phyloP scores from a whole-genome alignment of 495 filamentous ascomycete genomes.

The Hypoxylon subgilvum region DNA sequence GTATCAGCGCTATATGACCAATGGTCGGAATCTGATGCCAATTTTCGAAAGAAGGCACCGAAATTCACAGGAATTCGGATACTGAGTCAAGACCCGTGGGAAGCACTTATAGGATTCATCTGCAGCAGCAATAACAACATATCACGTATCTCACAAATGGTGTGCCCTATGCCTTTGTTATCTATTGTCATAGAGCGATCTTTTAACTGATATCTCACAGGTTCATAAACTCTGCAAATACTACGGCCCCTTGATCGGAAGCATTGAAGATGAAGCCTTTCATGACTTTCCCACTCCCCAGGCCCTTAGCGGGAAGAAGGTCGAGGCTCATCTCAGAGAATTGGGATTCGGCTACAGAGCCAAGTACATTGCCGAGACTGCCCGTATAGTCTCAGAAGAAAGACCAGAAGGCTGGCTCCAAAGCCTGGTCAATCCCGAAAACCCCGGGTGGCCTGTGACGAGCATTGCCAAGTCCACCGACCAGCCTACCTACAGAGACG shows the following conservation, averaged over 20 bases:
- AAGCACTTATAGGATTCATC: conserved; percentile 91
- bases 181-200: background rate
- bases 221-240: conserved; percentile 85
- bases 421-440: conserved; percentile 75
- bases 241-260: conserved; percentile 79
- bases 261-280: conserved; percentile 71
- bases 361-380: conserved; percentile 87
- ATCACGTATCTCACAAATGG: conserved; percentile 91
- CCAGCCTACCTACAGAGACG: conserved; percentile 66
- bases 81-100: conserved; percentile 93
- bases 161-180: conserved; percentile 26
- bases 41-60: conserved; percentile 86
- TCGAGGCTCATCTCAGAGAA: conserved; percentile 77
- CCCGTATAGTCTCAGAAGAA: conserved; percentile 70
- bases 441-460: conserved; percentile 54
- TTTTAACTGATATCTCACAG: conserved; percentile 37
- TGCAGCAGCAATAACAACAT: conserved; percentile 99
- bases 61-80: conserved; percentile 94
- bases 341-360: conserved; percentile 96
- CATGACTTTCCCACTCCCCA: conserved; percentile 86
- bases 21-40: conserved; percentile 84
- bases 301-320: conserved; percentile 67
- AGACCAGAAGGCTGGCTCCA: conserved; percentile 77
- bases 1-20: conserved; percentile 77
- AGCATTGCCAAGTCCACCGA: background rate